phyloP scores from a whole-genome alignment of 352 stramenopile species.

The Phytophthora ramorum region DNA sequence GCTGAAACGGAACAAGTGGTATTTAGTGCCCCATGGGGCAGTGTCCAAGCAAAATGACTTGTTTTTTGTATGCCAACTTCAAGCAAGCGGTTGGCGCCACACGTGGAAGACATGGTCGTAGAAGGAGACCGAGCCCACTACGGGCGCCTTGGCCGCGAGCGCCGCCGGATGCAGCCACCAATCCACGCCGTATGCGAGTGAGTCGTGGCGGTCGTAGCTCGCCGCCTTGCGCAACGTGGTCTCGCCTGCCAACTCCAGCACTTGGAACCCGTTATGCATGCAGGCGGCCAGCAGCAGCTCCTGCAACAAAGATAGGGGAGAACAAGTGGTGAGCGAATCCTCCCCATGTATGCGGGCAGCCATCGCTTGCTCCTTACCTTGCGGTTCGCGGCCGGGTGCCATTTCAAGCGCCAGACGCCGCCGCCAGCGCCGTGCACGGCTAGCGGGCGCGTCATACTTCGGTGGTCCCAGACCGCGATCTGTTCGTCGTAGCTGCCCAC shows the following conservation, averaged over 20 bases:
- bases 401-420: conserved; percentile 88
- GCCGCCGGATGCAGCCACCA: conserved; percentile 68
- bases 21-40: conserved; percentile 10
- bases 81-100: conserved; percentile 49
- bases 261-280: conserved; percentile 90
- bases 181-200: conserved; percentile 87
- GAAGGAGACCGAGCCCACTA: conserved; percentile 83
- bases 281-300: conserved; percentile 78
- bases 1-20: not conserved
- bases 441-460: conserved; percentile 65
- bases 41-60: conserved; percentile 16
- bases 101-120: conserved; percentile 84
- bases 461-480: conserved; percentile 80
- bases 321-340: conserved; percentile 4
- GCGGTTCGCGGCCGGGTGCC: conserved; percentile 55
- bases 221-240: conserved; percentile 28
- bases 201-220: conserved; percentile 70
- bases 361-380: conserved; percentile 42
- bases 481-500: conserved; percentile 89
- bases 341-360: not conserved
- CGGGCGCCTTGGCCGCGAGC: conserved; percentile 43
- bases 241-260: conserved; percentile 42
- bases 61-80: conserved; percentile 25
- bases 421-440: conserved; percentile 57
- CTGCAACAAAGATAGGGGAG: conserved; percentile 33